Evolutionary conservation across 192 early-diverging fungal species (phyloP).

Genomic region (Backusella australiensis): DNA sequence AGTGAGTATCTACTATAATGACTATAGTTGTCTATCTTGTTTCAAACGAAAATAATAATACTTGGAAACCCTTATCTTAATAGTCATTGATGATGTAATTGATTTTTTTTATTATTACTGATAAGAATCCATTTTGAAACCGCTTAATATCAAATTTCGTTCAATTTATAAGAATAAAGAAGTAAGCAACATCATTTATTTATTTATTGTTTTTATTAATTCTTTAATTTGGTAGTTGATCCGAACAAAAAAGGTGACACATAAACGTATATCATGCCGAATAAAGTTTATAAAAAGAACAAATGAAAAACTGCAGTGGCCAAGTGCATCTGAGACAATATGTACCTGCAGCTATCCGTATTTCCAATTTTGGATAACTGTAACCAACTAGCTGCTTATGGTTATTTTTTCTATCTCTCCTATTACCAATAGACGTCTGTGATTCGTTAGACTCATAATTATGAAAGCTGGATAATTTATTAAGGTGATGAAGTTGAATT

Average conservation of each 20-base stretch:
- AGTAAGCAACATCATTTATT: background rate
- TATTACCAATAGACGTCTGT: background rate
- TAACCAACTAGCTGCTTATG: background rate
- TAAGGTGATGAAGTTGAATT: background rate
- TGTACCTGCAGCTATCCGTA: background rate
- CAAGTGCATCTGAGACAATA: background rate
- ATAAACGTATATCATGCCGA: background rate
- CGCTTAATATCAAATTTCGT: no score
- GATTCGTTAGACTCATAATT: conserved; percentile 3
- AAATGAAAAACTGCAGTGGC: background rate
- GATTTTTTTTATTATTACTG: background rate
- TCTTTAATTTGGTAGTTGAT: background rate
- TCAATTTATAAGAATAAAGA: background rate
- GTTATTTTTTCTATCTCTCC: background rate
- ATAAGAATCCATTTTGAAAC: no score
- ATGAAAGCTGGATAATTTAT: background rate
- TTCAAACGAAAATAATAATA: background rate
- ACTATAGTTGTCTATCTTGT: background rate
- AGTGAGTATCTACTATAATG: no score
- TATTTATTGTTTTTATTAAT: background rate
- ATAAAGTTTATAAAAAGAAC: background rate
- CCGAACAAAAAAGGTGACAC: background rate
- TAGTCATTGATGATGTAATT: no score
- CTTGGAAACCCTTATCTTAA: background rate
- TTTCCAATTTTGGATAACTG: background rate